Evolutionary conservation across 495 filamentous ascomycete genomes (phyloP), one percentile per base, ranked within the genome.

Genomic region (Talaromyces liani): DNA sequence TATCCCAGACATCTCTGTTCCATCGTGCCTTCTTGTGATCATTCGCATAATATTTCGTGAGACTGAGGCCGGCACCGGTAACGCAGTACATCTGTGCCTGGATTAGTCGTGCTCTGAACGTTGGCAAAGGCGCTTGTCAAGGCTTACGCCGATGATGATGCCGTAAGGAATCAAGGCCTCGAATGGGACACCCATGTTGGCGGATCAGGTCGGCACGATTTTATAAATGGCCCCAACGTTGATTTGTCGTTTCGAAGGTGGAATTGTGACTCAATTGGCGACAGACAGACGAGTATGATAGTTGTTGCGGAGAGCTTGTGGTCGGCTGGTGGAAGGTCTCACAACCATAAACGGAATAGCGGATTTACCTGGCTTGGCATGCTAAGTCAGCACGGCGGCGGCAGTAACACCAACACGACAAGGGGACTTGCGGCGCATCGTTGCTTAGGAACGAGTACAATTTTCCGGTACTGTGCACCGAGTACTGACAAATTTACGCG

Each of bases 121-220:
- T 63, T 59, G 65, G 69, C 69, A 66, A 67, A 61, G 31, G 58
- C 5, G 65, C 62, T 58, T 64, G 61, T 65, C 64, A 51, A 64
- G 63, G 81, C 91, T 75, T 81, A 97, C 93, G 73, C 76, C 81
- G 59, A 92, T 73, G 78, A 95, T 90, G 82, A 97, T 93, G 68
- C 84, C 94, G 80, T 96, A 98, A 56, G 94, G 94, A 73, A 98
- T 77, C 69, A 98, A 79, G 64, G 92, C 87, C 83, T 98, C 94
- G 80, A 98, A 98, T 60, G 94, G 94, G 66, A 98, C 86, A 74
- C 89, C 91, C 94, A 98, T 98, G 57, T 70, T 83, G 83, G 63
- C 62, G 9, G 49, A 34, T 41, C 31, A 47, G 24, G 9, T 22
- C 12, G 36, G 9, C 16, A 60, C 16, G 10, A 29, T n/a, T 7